Evolutionary conservation across 140 eudicot species (phyloP), one percentile per base, ranked within the genome.

Genomic region (Cichorium intybus): DNA sequence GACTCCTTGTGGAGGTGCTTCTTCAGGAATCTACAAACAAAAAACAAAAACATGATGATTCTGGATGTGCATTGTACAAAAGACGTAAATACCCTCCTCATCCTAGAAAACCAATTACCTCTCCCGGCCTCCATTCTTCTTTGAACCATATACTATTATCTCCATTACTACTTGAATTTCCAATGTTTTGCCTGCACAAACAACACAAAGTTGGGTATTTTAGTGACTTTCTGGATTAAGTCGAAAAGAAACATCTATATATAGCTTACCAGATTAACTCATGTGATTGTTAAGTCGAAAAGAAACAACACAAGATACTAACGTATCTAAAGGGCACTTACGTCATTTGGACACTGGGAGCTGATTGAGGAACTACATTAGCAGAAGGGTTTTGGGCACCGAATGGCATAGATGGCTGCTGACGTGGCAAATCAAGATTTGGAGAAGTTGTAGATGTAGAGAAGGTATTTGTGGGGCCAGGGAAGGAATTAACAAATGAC

Each of bases 1-100:
- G 26, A 77, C 75, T 67, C 49, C 74, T 56, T 34, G 75, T 12
- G 96, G 90, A 70, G 96, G 96, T 22, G 87, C 94, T 69, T 85
- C 85, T 61, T 88, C 96, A 10, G 96, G 96, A 52, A 88, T 88
- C 96, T 88, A 87, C 64, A 68, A 66, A 58, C 51, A 49, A 20
- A 41, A 20, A n/a, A 53, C 0, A 5, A 12, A 20, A 35, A n/a
- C n/a, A n/a, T n/a, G n/a, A n/a, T n/a, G n/a, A n/a, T n/a, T n/a
- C n/a, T n/a, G n/a, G n/a, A n/a, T n/a, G n/a, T n/a, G n/a, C n/a
- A n/a, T n/a, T 39, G 17, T 12, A 4, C 2, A 43, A 43, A 43
- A 43, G 49, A 43, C 20, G 49, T 15, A 43, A 14, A 43, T 15
- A 7, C 49, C 49, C 49, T 43, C 5, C 5, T 0, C 18, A 43